Conservation (phyloP, 1,139 yeast genomes). For the Yarrowia galli region DNA sequence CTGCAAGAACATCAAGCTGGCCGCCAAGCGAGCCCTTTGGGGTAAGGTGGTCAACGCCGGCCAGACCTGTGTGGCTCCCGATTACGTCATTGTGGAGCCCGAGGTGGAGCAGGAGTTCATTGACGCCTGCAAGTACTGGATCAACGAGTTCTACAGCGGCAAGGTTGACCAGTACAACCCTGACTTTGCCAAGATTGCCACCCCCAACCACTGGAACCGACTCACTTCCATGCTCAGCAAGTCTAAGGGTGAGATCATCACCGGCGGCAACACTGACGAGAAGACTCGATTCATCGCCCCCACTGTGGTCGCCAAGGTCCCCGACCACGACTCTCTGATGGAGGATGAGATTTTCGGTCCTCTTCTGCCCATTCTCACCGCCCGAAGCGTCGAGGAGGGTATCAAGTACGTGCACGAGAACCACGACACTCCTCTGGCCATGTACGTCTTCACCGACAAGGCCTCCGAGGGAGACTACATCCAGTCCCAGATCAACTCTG, state of each 20-base stretch:
- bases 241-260: constrained; percentile 65
- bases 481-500: constrained; percentile 68
- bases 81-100: constrained; percentile 74
- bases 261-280: constrained; percentile 37
- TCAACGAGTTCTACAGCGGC: constrained; percentile 56
- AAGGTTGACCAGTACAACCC: constrained; percentile 47
- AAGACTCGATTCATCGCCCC: constrained; percentile 36
- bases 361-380: constrained; percentile 73
- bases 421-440: constrained; percentile 87
- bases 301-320: constrained; percentile 36
- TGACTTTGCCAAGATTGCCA: constrained; percentile 68
- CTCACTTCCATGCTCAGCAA: constrained; percentile 56
- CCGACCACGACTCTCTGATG: constrained; percentile 53
- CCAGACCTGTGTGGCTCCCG: constrained; percentile 90
- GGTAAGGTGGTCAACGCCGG: constrained; percentile 85
- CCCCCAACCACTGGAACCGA: constrained; percentile 53
- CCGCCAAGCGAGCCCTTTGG: constrained; percentile 78
- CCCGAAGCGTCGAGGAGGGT: constrained; percentile 58
- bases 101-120: constrained; percentile 62
- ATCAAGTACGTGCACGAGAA: constrained; percentile 57
- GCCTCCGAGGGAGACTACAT: constrained; percentile 59
- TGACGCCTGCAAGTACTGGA: constrained; percentile 54
- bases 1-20: constrained; percentile 53
- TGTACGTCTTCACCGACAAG: constrained; percentile 63
- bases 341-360: constrained; percentile 85